Conservation (phyloP, 1,284 basidiomycete species). For the Irpex sp. region DNA sequence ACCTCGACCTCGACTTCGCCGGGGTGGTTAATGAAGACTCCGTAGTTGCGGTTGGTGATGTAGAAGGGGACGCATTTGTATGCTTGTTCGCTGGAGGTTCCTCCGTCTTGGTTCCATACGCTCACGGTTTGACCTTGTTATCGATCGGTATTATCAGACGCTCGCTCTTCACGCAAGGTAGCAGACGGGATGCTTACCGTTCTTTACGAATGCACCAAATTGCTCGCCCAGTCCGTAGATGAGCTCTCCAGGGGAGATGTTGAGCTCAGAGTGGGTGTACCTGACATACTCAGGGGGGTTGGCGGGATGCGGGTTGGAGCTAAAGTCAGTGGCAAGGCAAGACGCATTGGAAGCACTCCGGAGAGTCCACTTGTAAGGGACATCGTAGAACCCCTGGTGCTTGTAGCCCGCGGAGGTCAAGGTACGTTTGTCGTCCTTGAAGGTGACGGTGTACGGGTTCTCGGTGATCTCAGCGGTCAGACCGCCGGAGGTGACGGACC, state of each 20-base stretch:
- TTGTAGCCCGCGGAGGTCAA: slow-evolving; percentile 54
- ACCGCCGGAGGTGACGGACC: slow-evolving; percentile 38
- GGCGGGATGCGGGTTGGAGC: slow-evolving; percentile 50
- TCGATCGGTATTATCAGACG: neutral
- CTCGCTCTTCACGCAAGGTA: neutral
- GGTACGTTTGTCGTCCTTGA: slow-evolving; percentile 44
- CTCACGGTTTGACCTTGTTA: slow-evolving; percentile 50
- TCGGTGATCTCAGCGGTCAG: slow-evolving; percentile 48
- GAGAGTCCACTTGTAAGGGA: slow-evolving; percentile 59
- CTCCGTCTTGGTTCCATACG: slow-evolving; percentile 70
- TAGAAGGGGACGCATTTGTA: slow-evolving; percentile 73
- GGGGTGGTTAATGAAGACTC: slow-evolving; percentile 70
- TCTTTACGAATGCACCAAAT: slow-evolving; percentile 71
- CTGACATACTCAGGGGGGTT: slow-evolving; percentile 41
- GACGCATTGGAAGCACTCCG: slow-evolving; percentile 54
- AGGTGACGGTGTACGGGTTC: slow-evolving; percentile 57
- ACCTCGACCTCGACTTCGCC: slow-evolving; percentile 76
- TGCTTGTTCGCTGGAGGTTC: slow-evolving; percentile 66
- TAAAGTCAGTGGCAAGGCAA: slow-evolving; percentile 49
- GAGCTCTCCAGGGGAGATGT: slow-evolving; percentile 62
- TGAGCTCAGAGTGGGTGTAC: slow-evolving; percentile 65
- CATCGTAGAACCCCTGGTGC: slow-evolving; percentile 59
- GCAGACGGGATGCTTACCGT: slow-evolving; percentile 37
- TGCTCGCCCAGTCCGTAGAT: slow-evolving; percentile 72
- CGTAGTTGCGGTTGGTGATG: slow-evolving; percentile 64